Conservation (phyloP, 768 basidiomycete species). For the Crassisporium funariophilum region DNA sequence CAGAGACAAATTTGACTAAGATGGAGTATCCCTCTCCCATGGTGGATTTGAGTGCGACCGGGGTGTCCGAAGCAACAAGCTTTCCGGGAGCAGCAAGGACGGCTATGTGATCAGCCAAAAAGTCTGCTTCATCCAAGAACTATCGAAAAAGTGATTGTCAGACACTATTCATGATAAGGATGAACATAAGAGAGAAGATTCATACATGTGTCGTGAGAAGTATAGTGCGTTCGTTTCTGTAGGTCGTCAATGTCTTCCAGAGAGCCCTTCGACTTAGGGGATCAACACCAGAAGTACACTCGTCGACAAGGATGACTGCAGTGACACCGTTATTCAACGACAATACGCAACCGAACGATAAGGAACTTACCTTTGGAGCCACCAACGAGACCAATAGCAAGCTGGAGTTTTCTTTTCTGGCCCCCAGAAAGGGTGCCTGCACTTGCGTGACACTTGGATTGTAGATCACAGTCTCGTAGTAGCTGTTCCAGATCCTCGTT, state of each 20-base stretch:
- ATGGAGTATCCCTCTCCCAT: constrained; percentile 76
- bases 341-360: not conserved
- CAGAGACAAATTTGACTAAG: constrained; percentile 50
- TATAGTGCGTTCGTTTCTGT: constrained; percentile 66
- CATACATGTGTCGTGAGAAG: constrained; percentile 80
- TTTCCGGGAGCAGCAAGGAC: constrained; percentile 77
- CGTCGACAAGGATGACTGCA: constrained; percentile 59
- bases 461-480: constrained; percentile 71
- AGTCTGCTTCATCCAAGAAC: constrained; percentile 81
- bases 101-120: constrained; percentile 75
- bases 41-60: constrained; percentile 70
- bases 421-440: constrained; percentile 73
- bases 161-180: not conserved
- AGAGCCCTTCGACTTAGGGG: constrained; percentile 76
- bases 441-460: constrained; percentile 66
- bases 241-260: constrained; percentile 73
- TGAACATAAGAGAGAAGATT: not conserved
- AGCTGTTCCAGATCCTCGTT: constrained; percentile 67
- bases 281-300: constrained; percentile 82
- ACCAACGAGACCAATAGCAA: constrained; percentile 79
- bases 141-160: constrained; percentile 19
- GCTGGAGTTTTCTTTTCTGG: constrained; percentile 80
- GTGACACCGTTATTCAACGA: not conserved
- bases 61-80: constrained; percentile 71
- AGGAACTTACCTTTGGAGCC: constrained; percentile 60